These are phyloP conservation scores for Plasmodium coatneyi DNA, from an alignment of 169 alveolate genomes.

Conservation along the genomic window DNA sequence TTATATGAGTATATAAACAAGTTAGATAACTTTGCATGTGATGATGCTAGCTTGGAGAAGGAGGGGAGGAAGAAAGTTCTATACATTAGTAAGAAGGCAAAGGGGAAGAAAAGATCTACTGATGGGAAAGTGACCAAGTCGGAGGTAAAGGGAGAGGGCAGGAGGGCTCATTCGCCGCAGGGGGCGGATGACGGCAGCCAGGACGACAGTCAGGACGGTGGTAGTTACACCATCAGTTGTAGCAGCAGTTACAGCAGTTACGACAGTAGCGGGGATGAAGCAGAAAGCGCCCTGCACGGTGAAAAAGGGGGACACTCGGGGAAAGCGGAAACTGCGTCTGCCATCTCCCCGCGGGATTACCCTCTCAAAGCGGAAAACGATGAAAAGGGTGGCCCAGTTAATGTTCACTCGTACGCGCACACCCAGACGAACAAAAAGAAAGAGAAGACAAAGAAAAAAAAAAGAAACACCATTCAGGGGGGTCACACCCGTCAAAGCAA, in stretches of 20 bases:
- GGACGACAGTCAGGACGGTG: background rate
- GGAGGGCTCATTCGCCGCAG: background rate
- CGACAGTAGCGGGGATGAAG: background rate
- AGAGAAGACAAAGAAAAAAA: background rate
- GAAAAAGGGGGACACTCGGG: no score
- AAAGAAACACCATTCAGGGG: background rate
- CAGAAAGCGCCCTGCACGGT: no score
- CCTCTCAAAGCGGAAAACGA: background rate
- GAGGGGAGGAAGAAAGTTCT: background rate
- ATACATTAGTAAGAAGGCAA: background rate
- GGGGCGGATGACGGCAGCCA: background rate
- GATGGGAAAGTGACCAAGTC: background rate
- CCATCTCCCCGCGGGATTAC: background rate
- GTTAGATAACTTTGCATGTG: slow-evolving; percentile 7
- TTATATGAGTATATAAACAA: slow-evolving; percentile 61
- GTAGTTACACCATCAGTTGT: background rate
- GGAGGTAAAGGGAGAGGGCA: background rate
- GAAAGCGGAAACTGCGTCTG: background rate
- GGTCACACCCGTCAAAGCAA: background rate
- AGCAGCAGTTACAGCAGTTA: background rate
- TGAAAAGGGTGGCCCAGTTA: background rate
- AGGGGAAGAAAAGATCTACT: background rate
- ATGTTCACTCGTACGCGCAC: background rate
- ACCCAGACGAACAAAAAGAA: background rate
- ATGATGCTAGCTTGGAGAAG: slow-evolving; percentile 2